These are phyloP conservation scores for Acer yangbiense DNA, from an alignment of 345 rosid species.

Conservation along the genomic window DNA sequence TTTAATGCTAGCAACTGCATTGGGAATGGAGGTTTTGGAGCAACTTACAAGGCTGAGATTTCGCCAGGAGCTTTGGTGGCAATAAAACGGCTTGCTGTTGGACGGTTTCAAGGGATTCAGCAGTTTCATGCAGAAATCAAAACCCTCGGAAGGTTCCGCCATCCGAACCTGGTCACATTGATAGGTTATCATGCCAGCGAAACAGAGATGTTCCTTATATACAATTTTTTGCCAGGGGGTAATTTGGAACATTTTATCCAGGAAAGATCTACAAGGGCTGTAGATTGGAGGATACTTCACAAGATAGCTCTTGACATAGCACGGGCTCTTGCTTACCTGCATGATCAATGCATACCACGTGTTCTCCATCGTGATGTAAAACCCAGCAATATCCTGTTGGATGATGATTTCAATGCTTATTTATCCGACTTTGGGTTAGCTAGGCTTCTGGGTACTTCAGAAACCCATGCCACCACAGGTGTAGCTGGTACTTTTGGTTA, in stretches of 20 bases:
- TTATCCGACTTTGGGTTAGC: conserved; percentile 94
- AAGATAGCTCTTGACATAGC: conserved; percentile 88
- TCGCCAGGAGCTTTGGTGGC: conserved; percentile 50
- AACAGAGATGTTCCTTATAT: conserved; percentile 59
- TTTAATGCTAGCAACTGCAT: conserved; percentile 59
- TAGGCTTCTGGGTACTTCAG: conserved; percentile 80
- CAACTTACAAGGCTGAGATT: conserved; percentile 62
- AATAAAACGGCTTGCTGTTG: conserved; percentile 53
- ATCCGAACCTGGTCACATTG: conserved; percentile 56
- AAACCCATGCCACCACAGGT: conserved; percentile 94
- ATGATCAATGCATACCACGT: conserved; percentile 81
- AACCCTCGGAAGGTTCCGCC: conserved; percentile 54
- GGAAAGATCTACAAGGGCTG: conserved; percentile 47
- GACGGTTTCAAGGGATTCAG: conserved; percentile 55
- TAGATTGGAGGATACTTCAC: conserved; percentile 77
- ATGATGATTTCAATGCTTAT: conserved; percentile 72
- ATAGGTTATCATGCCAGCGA: conserved; percentile 67
- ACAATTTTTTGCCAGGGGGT: conserved; percentile 61
- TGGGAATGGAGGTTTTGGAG: conserved; percentile 66
- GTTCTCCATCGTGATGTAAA: conserved; percentile 95
- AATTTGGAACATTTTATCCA: conserved; percentile 59
- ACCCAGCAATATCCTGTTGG: conserved; percentile 91
- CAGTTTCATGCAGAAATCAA: conserved; percentile 59
- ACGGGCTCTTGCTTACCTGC: conserved; percentile 85
- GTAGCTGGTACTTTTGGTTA: conserved; percentile 97